Percentiles rank a stretch among this genome's conserved stretches.
phyloP scores from a whole-genome alignment of 148 eudicot species.

The Hydrangea macrophylla region DNA sequence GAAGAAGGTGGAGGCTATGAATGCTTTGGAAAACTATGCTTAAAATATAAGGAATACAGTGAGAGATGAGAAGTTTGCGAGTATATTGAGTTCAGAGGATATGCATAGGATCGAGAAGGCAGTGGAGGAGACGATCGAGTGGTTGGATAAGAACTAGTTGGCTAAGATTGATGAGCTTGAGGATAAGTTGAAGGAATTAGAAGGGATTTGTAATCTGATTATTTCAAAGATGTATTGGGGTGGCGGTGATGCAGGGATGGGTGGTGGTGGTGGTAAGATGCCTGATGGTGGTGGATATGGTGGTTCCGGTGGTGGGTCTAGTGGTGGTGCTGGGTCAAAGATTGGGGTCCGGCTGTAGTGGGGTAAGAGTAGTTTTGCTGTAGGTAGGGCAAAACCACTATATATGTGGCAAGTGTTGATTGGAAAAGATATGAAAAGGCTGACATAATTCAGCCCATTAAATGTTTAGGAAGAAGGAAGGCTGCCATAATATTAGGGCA shows the following conservation, averaged over 20 bases:
- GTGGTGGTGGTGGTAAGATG: conserved; percentile 2
- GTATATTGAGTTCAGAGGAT: conserved; percentile 13
- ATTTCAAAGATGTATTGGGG: conserved; percentile 27
- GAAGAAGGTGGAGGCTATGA: conserved; percentile 29
- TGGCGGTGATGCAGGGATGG: conserved; percentile 8
- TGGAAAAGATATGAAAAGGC: too few relatives aligned
- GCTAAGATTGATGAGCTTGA: conserved; percentile 22
- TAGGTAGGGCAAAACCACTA: too few relatives aligned
- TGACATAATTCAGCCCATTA: too few relatives aligned
- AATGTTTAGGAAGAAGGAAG: too few relatives aligned
- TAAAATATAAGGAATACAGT: conserved; percentile 29
- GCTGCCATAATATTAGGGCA: too few relatives aligned
- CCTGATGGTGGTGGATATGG: neutral
- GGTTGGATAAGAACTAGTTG: conserved; percentile 27
- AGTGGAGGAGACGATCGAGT: conserved; percentile 20
- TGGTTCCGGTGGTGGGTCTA: neutral
- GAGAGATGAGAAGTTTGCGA: conserved; percentile 25
- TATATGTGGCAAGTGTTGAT: too few relatives aligned
- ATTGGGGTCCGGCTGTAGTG: too few relatives aligned
- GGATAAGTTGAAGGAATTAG: conserved; percentile 26
- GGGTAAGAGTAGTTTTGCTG: too few relatives aligned
- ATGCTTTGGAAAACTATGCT: conserved; percentile 12
- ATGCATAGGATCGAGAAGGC: conserved; percentile 28
- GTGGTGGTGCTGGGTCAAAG: neutral
- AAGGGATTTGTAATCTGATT: conserved; percentile 25